Evolutionary conservation across 768 basidiomycete species (phyloP), one percentile per base, ranked within the genome.

Genomic region (Podaxis carcinomalis): DNA sequence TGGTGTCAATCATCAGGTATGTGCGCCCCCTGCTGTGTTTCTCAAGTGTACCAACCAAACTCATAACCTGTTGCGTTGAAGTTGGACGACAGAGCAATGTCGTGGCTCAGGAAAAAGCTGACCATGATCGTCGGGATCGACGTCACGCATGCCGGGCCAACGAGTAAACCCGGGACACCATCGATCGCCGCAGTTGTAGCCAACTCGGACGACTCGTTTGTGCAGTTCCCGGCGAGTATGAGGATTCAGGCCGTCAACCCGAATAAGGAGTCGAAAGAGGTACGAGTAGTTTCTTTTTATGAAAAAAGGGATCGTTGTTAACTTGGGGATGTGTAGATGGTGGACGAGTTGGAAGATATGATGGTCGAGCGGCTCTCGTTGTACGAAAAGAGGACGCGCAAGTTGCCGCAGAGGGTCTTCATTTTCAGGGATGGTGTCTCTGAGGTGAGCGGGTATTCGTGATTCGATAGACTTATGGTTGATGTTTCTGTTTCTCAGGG

Each of bases 71-170:
- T 0, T 32, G 32, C 32, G 32, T 32, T 32, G 32, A 63, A 83
- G 82, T 73, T 92, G 9, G 86, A 87, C 36, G 69, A 75, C 0
- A 66, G 61, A 1, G 81, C 83, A 1, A 83, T 87, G 80, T 66
- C 62, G 39, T 93, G 90, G 90, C 73, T 93, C 51, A 83, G 70
- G 1, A 82, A 82, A 70, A 78, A 79, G 64, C 80, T 80, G 56
- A 93, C 92, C 9, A 93, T 94, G 88, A 74, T 94, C 68, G 86
- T 94, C 2, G 92, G 92, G 0, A 90, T 92, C 64, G 91, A 93
- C 67, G 90, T 92, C 0, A 93, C 90, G 0, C 91, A 93, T 64
- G 89, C 91, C 3, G 82, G 88, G 1, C 87, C 88, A 1, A 80
- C 74, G 5, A 89, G 88, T 64, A 69, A 77, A 54, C 78, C 79